Percentiles rank a stretch among this genome's conserved stretches.
phyloP scores from a whole-genome alignment of 257 asterid genomes.

The Solanum piurae region DNA sequence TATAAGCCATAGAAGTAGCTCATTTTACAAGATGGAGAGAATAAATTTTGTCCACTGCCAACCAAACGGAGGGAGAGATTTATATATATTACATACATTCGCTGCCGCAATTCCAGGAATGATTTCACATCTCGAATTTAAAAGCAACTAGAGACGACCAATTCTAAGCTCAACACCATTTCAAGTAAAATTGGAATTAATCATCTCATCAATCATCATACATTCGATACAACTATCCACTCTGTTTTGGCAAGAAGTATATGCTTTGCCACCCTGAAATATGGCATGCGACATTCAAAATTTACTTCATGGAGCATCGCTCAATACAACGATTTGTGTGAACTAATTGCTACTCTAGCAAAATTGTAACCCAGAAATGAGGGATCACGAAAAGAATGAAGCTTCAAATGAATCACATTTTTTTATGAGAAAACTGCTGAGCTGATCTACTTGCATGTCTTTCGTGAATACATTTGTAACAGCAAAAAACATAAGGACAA shows the following conservation, averaged over 20 bases:
- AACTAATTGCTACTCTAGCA: background rate
- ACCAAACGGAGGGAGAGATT: background rate
- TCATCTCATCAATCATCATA: background rate
- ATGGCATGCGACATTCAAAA: background rate
- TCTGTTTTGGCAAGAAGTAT: background rate
- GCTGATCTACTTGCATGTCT: conserved; percentile 46
- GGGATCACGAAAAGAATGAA: background rate
- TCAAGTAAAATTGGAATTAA: background rate
- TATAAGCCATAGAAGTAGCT: background rate
- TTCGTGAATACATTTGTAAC: conserved; percentile 67
- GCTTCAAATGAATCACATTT: conserved; percentile 26
- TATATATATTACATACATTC: background rate
- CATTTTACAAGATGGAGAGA: background rate
- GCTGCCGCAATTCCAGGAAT: background rate
- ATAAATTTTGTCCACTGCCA: background rate
- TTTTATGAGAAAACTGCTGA: conserved; percentile 39
- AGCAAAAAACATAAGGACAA: conserved; percentile 76
- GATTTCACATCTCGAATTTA: background rate
- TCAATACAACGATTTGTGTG: background rate
- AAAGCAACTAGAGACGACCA: background rate
- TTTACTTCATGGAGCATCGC: background rate
- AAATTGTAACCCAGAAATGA: background rate
- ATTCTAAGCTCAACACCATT: background rate
- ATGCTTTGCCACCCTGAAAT: background rate
- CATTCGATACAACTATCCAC: background rate